Conservation (phyloP, 2,329 filamentous ascomycete species). For the Aspergillus pseudoviridinutans region DNA sequence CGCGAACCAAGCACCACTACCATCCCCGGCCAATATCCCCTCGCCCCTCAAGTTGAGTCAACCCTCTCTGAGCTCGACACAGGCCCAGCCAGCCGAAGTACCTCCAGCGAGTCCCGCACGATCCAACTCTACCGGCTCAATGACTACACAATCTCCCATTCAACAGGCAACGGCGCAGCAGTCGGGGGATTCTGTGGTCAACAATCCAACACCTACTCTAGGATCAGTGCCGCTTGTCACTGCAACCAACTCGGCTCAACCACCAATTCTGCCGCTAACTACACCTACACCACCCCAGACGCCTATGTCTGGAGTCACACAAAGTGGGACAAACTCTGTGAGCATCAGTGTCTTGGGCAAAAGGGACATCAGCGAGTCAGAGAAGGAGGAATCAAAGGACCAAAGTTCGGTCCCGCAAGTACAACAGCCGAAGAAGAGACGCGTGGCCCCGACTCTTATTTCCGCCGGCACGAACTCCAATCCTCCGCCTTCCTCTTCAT, state of each 20-base stretch:
- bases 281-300: constrained; percentile 93
- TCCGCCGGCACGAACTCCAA: constrained; percentile 20
- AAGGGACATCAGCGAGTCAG: constrained; percentile 45
- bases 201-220: constrained; percentile 73
- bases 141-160: constrained; percentile 57
- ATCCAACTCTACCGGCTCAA: constrained; percentile 80
- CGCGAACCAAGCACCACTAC: constrained; percentile 63
- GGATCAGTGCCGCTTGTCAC: constrained; percentile 74
- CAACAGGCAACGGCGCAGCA: constrained; percentile 40
- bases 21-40: constrained; percentile 59
- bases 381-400: constrained; percentile 40
- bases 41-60: constrained; percentile 52
- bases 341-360: constrained; percentile 54
- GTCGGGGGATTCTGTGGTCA: constrained; percentile 51
- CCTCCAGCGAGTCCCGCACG: constrained; percentile 74
- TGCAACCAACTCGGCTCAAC: constrained; percentile 60
- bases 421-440: constrained; percentile 61
- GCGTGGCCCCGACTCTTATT: constrained; percentile 67
- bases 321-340: constrained; percentile 54
- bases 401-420: constrained; percentile 41
- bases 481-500: constrained; percentile 6
- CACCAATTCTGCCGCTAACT: constrained; percentile 63
- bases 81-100: constrained; percentile 46
- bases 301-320: constrained; percentile 52
- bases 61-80: constrained; percentile 58